Percentiles rank a stretch among this genome's conserved stretches.
phyloP scores from a whole-genome alignment of 331 rosid species.

The Rhamnella rubrinervis region DNA sequence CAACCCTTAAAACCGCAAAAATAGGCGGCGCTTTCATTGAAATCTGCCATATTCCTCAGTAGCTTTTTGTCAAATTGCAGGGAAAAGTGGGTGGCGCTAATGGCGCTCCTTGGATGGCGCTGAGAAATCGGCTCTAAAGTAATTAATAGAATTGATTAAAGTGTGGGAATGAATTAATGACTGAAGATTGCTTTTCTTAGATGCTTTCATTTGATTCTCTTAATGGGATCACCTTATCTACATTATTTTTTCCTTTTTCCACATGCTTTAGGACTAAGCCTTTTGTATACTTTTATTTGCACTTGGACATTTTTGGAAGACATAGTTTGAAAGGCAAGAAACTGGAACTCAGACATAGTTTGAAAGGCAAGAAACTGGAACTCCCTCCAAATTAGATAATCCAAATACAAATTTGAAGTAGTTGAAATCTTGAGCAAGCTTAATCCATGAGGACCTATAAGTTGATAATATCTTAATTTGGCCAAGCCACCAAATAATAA shows the following conservation, averaged over 20 bases:
- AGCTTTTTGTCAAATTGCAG: slow-evolving; percentile 20
- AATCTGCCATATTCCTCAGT: slow-evolving; percentile 22
- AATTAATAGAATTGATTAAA: background rate
- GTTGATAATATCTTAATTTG: too few species aligned
- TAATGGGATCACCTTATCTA: slow-evolving; percentile 28
- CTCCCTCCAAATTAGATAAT: background rate
- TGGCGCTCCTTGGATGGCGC: slow-evolving; percentile 63
- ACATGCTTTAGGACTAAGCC: slow-evolving; percentile 37
- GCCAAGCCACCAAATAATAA: too few species aligned
- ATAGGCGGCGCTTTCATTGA: slow-evolving; percentile 11
- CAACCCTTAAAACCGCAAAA: slow-evolving; percentile 17
- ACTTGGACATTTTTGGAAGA: background rate
- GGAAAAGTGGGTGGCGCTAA: slow-evolving; percentile 53
- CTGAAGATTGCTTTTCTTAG: slow-evolving; percentile 21
- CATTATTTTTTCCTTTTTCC: slow-evolving; percentile 9
- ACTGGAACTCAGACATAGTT: too few species aligned
- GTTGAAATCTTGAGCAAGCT: too few species aligned
- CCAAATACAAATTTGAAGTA: background rate
- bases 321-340: background rate
- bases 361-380: background rate
- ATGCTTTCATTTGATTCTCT: slow-evolving; percentile 33
- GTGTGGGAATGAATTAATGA: slow-evolving; percentile 13
- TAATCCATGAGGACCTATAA: too few species aligned
- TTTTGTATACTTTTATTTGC: background rate
- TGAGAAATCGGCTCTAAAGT: slow-evolving; percentile 51